Evolutionary conservation across 2,329 filamentous ascomycete genomes (phyloP).

Genomic region (Thelonectria rubi): DNA sequence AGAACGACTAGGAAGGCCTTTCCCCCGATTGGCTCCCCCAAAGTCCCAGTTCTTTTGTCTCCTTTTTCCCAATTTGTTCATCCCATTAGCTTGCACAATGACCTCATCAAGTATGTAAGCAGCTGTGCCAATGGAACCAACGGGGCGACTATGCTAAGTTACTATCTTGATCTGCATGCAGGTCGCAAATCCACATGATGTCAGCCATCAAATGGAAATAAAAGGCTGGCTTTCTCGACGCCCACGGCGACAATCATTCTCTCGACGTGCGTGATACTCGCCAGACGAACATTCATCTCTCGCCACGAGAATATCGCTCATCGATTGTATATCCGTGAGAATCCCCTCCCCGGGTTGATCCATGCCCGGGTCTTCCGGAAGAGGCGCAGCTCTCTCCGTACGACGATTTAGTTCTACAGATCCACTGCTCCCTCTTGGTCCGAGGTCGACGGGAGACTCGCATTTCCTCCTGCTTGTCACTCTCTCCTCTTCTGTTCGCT

Average conservation of each 20-base stretch:
- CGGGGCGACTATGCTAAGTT: background rate
- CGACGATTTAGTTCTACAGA: conserved; percentile 25
- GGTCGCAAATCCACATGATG: background rate
- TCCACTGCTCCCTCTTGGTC: conserved; percentile 30
- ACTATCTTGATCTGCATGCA: background rate
- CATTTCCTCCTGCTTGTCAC: conserved; percentile 7
- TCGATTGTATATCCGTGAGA: background rate
- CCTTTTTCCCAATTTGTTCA: background rate
- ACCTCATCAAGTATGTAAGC: conserved; percentile 38
- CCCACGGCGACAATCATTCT: background rate
- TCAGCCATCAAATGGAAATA: background rate
- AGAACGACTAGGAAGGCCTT: background rate
- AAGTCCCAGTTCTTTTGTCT: conserved; percentile 23
- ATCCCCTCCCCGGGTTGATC: conserved; percentile 30
- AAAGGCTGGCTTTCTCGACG: background rate
- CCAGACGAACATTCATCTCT: background rate
- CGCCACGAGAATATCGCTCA: background rate
- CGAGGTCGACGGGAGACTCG: conserved; percentile 4
- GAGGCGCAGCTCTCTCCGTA: conserved; percentile 32
- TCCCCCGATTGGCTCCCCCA: conserved; percentile 17
- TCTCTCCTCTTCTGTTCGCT: background rate
- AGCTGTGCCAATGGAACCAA: background rate
- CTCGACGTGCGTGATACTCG: background rate
- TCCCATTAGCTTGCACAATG: conserved; percentile 28
- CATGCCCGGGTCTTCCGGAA: conserved; percentile 40